Percentiles rank a stretch among this genome's conserved stretches.
phyloP scores from a whole-genome alignment of 805 yeast genomes.

The Deakozyma indianensis region DNA sequence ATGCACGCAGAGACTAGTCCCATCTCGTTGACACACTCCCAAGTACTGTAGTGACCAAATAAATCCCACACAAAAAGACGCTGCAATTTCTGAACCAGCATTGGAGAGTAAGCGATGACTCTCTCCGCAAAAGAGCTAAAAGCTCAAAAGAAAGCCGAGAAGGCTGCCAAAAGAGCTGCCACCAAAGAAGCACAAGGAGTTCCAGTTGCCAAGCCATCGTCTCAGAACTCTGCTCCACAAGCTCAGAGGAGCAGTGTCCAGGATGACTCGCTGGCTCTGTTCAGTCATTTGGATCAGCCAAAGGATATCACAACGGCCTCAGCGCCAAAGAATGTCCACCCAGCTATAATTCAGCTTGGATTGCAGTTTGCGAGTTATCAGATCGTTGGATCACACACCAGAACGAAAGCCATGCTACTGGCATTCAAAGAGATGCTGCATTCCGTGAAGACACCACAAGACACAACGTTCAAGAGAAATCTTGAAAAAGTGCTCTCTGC shows the following conservation, averaged over 20 bases:
- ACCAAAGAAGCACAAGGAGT: conserved; percentile 34
- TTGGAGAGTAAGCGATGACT: conserved; percentile 28
- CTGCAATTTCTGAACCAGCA: too few species aligned
- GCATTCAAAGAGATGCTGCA: conserved; percentile 68
- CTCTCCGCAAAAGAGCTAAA: conserved; percentile 59
- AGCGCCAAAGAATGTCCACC: conserved; percentile 66
- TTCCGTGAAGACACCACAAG: conserved; percentile 75
- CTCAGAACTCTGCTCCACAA: conserved; percentile 28
- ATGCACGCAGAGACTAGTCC: too few species aligned
- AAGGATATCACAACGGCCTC: conserved; percentile 30
- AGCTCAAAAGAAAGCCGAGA: conserved; percentile 75
- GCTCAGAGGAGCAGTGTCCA: conserved; percentile 26
- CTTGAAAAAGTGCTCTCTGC: conserved; percentile 76
- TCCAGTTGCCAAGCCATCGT: conserved; percentile 8
- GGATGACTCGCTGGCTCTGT: conserved; percentile 29
- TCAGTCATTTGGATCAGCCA: conserved; percentile 24
- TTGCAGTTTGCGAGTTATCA: conserved; percentile 70
- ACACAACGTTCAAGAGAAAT: conserved; percentile 75
- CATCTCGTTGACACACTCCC: too few species aligned
- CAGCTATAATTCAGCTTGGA: conserved; percentile 64
- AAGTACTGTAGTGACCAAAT: too few species aligned
- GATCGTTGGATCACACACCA: conserved; percentile 77
- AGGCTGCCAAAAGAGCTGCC: conserved; percentile 87
- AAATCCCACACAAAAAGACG: too few species aligned
- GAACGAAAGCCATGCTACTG: conserved; percentile 72